Evolutionary conservation across 129 eudicot genomes (phyloP).

Genomic region (Helichrysum umbraculigerum): DNA sequence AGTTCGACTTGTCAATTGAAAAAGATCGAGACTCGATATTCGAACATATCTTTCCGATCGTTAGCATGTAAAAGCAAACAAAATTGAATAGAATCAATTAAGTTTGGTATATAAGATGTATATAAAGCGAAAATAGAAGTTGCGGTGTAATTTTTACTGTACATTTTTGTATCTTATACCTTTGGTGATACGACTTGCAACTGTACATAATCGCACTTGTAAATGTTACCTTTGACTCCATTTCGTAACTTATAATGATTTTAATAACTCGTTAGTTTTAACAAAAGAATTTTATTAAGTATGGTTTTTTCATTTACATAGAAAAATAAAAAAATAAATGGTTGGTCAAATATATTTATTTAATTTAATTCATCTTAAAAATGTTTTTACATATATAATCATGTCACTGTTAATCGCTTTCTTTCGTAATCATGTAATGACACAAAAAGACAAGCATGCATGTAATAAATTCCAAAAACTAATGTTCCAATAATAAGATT

Average conservation of each 20-base stretch:
- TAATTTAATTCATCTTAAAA: too few relatives aligned
- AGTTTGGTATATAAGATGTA: neutral
- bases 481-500: conserved; percentile 16
- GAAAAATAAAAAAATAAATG: too few relatives aligned
- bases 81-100: conserved; percentile 19
- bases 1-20: neutral
- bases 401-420: too few relatives aligned
- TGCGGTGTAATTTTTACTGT: too few relatives aligned
- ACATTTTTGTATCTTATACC: neutral
- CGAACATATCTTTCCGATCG: conserved; percentile 22
- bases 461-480: conserved; percentile 7
- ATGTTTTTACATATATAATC: neutral
- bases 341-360: too few relatives aligned
- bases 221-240: too few relatives aligned
- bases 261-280: too few relatives aligned
- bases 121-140: neutral
- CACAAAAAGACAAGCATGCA: conserved; percentile 24
- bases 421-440: neutral
- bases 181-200: neutral
- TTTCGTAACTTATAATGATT: too few relatives aligned
- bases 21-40: conserved; percentile 16
- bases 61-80: neutral
- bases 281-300: too few relatives aligned
- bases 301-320: too few relatives aligned
- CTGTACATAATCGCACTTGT: neutral